Conservation (phyloP, 805 yeast species). For the Candida mattraensis region DNA sequence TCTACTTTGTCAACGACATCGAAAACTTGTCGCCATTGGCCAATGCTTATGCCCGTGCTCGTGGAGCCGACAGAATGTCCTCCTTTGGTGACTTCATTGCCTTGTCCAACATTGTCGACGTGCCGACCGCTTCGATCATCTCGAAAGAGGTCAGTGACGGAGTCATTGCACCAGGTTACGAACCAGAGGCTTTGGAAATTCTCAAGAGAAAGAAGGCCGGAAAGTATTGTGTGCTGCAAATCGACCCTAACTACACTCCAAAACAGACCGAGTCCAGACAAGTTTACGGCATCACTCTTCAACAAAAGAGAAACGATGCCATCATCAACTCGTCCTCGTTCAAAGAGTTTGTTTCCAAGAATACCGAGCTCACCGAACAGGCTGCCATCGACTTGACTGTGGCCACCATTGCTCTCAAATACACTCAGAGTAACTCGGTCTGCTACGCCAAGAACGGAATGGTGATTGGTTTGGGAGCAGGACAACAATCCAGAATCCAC, state of each 20-base stretch:
- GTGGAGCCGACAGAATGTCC: slow-evolving; percentile 99
- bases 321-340: slow-evolving; percentile 87
- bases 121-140: slow-evolving; percentile 94
- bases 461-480: slow-evolving; percentile 99
- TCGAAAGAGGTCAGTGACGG: slow-evolving; percentile 98
- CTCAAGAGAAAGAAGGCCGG: slow-evolving; percentile 94
- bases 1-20: slow-evolving; percentile 92
- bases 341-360: slow-evolving; percentile 85
- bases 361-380: slow-evolving; percentile 86
- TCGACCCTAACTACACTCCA: slow-evolving; percentile 92
- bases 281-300: slow-evolving; percentile 92
- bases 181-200: slow-evolving; percentile 86
- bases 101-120: slow-evolving; percentile 91
- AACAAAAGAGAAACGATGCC: slow-evolving; percentile 98
- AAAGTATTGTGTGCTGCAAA: slow-evolving; percentile 93
- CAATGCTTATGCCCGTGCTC: slow-evolving; percentile 97
- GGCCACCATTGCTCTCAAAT: slow-evolving; percentile 95
- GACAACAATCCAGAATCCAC: slow-evolving; percentile 99
- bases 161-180: slow-evolving; percentile 97
- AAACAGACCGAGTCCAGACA: slow-evolving; percentile 83
- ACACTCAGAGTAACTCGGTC: slow-evolving; percentile 98
- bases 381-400: slow-evolving; percentile 92
- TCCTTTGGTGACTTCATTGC: slow-evolving; percentile 99
- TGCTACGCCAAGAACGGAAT: slow-evolving; percentile 98
- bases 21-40: slow-evolving; percentile 96